Conservation (phyloP, 129 eudicot genomes). For the Helichrysum umbraculigerum region DNA sequence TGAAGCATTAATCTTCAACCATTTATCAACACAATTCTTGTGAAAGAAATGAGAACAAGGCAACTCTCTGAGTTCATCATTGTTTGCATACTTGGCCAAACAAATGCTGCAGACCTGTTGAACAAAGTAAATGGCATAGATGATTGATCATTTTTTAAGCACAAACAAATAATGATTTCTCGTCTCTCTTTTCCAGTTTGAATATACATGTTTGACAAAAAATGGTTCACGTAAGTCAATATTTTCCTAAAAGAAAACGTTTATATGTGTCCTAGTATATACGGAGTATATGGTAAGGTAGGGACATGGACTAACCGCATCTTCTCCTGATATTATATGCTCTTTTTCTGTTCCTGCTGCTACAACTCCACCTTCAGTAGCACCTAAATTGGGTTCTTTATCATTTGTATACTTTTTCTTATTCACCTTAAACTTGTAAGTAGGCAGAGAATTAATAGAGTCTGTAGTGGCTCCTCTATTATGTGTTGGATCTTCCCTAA, state of each 20-base stretch:
- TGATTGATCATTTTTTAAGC: neutral
- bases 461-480: conserved; percentile 94
- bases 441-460: conserved; percentile 81
- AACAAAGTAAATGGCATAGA: neutral
- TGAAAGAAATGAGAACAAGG: conserved; percentile 80
- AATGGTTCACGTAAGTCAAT: neutral
- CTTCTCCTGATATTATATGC: conserved; percentile 90
- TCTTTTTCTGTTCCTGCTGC: conserved; percentile 97
- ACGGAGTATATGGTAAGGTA: neutral
- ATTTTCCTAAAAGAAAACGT: neutral
- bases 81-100: conserved; percentile 74
- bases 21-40: conserved; percentile 81
- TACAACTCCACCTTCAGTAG: conserved; percentile 74
- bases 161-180: neutral
- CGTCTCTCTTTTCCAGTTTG: neutral
- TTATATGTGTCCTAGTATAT: neutral
- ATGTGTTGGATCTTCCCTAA: conserved; percentile 81
- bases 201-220: neutral
- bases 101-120: conserved; percentile 81
- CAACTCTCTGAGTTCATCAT: conserved; percentile 77
- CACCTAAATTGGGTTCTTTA: conserved; percentile 46
- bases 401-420: conserved; percentile 50
- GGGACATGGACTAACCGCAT: conserved; percentile 63
- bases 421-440: conserved; percentile 61
- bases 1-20: conserved; percentile 43